Conservation (phyloP, 495 filamentous ascomycete genomes). For the Aspergillus haitiensis region DNA sequence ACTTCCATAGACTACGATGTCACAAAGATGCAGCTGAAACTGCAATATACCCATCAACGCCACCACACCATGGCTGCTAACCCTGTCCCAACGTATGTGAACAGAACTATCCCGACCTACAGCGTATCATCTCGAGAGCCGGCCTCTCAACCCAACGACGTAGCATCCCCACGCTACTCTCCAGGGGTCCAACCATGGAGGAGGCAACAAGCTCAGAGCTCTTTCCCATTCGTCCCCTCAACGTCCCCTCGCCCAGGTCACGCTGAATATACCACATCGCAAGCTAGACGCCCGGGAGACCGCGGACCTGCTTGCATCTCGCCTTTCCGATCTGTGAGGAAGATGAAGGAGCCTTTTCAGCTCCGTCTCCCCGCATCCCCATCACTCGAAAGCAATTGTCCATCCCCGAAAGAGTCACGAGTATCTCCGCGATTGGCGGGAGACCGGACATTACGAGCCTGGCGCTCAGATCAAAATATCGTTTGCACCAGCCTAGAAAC, state of each 20-base stretch:
- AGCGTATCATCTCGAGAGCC: conserved; percentile 16
- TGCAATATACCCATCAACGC: conserved; percentile 17
- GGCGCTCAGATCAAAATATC: conserved; percentile 47
- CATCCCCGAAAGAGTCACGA: conserved; percentile 22
- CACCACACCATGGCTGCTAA: conserved; percentile 25
- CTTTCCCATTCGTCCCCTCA: conserved; percentile 32
- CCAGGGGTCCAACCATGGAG: conserved; percentile 29
- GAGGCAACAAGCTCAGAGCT: conserved; percentile 28
- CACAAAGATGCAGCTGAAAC: conserved; percentile 13
- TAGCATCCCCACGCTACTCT: conserved; percentile 26
- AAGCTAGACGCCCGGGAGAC: conserved; percentile 30
- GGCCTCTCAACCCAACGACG: conserved; percentile 10
- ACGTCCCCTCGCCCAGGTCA: conserved; percentile 26
- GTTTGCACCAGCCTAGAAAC: conserved; percentile 34
- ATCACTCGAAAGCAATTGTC: conserved; percentile 29
- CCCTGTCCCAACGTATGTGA: conserved; percentile 21
- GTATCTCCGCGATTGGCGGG: conserved; percentile 22
- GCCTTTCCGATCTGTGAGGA: conserved; percentile 48
- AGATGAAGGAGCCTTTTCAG: conserved; percentile 50
- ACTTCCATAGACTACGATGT: conserved; percentile 22
- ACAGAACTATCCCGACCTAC: conserved; percentile 23
- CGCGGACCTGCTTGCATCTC: conserved; percentile 36
- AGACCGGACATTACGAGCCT: conserved; percentile 37
- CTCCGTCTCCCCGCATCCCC: conserved; percentile 43
- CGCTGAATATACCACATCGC: conserved; percentile 34